Evolutionary conservation across 306 rosid species (phyloP), one percentile per base, ranked within the genome.

Genomic region (Cajanus cajan): DNA sequence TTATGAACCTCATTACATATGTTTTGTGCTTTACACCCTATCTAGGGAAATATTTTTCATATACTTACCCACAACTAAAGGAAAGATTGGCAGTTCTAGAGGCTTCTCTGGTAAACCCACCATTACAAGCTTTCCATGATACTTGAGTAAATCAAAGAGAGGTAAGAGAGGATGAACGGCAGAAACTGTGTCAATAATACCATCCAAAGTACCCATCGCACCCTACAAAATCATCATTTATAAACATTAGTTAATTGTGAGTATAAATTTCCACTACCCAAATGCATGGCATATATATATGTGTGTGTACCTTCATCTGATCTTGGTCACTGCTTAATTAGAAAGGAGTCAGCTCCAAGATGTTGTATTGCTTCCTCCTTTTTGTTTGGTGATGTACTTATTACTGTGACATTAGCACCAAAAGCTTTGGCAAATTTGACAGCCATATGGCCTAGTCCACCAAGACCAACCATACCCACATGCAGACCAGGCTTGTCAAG

Each of bases 391-490:
- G 91, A 90, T 0, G 94, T 88, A 51, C 92, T 88, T 2, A 90
- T 84, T 4, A 90, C 88, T 0, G 94, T 90, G 0, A 88, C 91
- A 52, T 84, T 80, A 39, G 77, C 83, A 15, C 94, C 92, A 67
- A 90, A 40, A 43, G 94, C 91, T 73, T 88, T 90, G 0, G 88
- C 90, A 64, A 86, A 88, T 28, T 90, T 90, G 0, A 90, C 90
- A 4, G 86, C 92, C 68, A 88, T 1, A 6, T 86, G 92, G 25
- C 94, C 91, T 3, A 90, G 74, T 2, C 90, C 94, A 4, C 91
- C 94, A 4, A 90, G 88, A 6, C 91, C 94, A 51, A 86, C 90
- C 16, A 88, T 82, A 8, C 91, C 94, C 4, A 90, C 14, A 47
- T 82, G 76, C 44, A 82, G 54, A n/a, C 87, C 90, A 0, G 91